A percentile compares a stretch with the other conserved stretches of the same genome.
These are phyloP conservation scores for Botrytis porri DNA, from an alignment of 2,329 filamentous ascomycete species.

Conservation along the genomic window DNA sequence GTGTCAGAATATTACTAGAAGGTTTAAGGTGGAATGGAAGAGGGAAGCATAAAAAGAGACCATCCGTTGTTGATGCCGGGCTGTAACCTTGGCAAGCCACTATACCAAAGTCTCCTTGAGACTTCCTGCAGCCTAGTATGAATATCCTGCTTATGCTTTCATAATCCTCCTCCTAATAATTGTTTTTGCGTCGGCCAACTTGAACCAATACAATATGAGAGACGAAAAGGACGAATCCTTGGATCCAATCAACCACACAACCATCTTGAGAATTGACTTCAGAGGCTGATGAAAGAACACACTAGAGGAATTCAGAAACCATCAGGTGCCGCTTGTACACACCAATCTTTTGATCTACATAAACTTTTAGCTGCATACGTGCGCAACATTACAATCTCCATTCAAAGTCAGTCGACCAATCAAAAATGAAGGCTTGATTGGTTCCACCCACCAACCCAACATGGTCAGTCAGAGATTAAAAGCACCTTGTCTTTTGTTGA, in stretches of 20 bases:
- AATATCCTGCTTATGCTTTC: constrained; percentile 9
- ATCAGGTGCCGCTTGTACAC: constrained; percentile 22
- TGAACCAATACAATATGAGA: constrained; percentile 1
- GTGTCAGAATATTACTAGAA: constrained; percentile 21
- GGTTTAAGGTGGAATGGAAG: background rate
- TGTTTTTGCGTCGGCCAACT: constrained; percentile 9
- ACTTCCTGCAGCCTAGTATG: constrained; percentile 17
- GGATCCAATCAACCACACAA: background rate
- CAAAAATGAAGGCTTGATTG: background rate
- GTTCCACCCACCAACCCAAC: constrained; percentile 11
- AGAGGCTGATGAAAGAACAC: constrained; percentile 10
- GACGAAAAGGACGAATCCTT: background rate
- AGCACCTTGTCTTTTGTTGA: constrained; percentile 12
- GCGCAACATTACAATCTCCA: constrained; percentile 19
- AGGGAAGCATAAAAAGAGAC: constrained; percentile 7
- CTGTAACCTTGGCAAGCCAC: constrained; percentile 13
- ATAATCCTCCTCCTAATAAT: background rate
- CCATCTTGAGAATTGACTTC: background rate
- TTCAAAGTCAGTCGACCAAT: constrained; percentile 5
- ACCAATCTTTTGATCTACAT: constrained; percentile 17
- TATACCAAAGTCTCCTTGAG: constrained; percentile 10
- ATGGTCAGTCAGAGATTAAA: constrained; percentile 19
- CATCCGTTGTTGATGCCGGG: constrained; percentile 17
- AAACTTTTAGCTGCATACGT: constrained; percentile 19
- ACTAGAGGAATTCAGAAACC: constrained; percentile 1